A percentile compares a stretch with the other conserved stretches of the same genome.
These are phyloP conservation scores for Fomitopsis pulvina DNA, from an alignment of 768 basidiomycete genomes.

Conservation along the genomic window DNA sequence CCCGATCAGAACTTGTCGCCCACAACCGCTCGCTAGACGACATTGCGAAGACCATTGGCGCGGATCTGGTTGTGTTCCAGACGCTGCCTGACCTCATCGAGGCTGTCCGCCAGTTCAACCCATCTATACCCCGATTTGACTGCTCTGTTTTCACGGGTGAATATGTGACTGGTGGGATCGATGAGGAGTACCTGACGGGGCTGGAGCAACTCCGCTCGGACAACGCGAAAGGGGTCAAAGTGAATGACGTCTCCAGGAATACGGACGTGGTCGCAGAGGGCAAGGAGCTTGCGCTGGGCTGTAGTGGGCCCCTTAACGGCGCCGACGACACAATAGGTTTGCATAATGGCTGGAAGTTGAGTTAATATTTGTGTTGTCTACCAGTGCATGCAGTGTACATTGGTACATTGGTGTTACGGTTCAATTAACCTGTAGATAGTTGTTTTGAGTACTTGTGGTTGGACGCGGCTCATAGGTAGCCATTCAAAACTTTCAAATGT, in stretches of 20 bases:
- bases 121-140: slow-evolving; percentile 71
- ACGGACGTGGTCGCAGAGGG: slow-evolving; percentile 12
- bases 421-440: too few relatives aligned
- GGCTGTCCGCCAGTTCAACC: slow-evolving; percentile 83
- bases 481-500: too few relatives aligned
- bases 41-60: slow-evolving; percentile 80
- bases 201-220: slow-evolving; percentile 80
- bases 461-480: too few relatives aligned
- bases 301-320: slow-evolving; percentile 47
- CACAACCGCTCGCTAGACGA: slow-evolving; percentile 63
- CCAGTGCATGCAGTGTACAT: too few relatives aligned
- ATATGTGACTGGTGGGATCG: slow-evolving; percentile 92
- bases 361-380: slow-evolving; percentile 11
- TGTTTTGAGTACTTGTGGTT: too few relatives aligned
- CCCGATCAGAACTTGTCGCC: slow-evolving; percentile 88
- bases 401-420: not conserved
- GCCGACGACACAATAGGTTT: slow-evolving; percentile 75
- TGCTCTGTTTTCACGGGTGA: slow-evolving; percentile 98
- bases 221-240: slow-evolving; percentile 42
- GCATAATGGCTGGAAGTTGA: slow-evolving; percentile 60
- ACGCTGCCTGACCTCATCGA: slow-evolving; percentile 81
- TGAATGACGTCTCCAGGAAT: slow-evolving; percentile 29
- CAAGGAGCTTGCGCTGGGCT: slow-evolving; percentile 21
- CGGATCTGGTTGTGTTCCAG: slow-evolving; percentile 95
- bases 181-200: slow-evolving; percentile 69